These are phyloP conservation scores for Aaosphaeria arxii DNA, from an alignment of 2,329 filamentous ascomycete species.

Conservation along the genomic window DNA sequence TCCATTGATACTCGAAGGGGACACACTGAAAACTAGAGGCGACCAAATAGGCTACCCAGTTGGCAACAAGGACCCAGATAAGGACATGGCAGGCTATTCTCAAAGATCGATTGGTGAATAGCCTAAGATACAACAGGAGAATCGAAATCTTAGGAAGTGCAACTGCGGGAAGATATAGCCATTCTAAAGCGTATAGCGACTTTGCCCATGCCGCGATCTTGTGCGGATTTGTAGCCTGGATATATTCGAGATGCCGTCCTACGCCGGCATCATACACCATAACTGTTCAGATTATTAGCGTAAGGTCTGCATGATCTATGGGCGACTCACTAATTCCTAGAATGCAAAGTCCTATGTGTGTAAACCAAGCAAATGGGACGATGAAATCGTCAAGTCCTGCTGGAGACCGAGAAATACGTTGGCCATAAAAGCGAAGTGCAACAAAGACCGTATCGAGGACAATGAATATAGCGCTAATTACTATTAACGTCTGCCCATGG, in stretches of 20 bases:
- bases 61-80: constrained; percentile 3
- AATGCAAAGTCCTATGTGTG: constrained; percentile 4
- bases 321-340: constrained; percentile 6
- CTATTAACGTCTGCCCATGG: constrained; percentile 3
- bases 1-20: constrained; percentile 6
- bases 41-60: constrained; percentile 5
- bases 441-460: constrained; percentile 6
- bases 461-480: constrained; percentile 5
- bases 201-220: constrained; percentile 6
- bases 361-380: constrained; percentile 5
- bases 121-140: neutral
- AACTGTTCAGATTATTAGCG: neutral
- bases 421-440: constrained; percentile 2
- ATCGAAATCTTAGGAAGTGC: constrained; percentile 2
- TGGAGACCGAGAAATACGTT: neutral
- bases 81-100: neutral
- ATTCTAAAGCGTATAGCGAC: constrained; percentile 7
- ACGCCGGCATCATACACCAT: constrained; percentile 1
- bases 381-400: constrained; percentile 6
- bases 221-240: neutral
- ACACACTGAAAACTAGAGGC: constrained; percentile 2
- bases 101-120: neutral
- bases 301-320: neutral
- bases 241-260: constrained; percentile 1
- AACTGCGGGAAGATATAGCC: constrained; percentile 1